Evolutionary conservation across 2,329 filamentous ascomycete genomes (phyloP).

Genomic region (Capronia epimyces): DNA sequence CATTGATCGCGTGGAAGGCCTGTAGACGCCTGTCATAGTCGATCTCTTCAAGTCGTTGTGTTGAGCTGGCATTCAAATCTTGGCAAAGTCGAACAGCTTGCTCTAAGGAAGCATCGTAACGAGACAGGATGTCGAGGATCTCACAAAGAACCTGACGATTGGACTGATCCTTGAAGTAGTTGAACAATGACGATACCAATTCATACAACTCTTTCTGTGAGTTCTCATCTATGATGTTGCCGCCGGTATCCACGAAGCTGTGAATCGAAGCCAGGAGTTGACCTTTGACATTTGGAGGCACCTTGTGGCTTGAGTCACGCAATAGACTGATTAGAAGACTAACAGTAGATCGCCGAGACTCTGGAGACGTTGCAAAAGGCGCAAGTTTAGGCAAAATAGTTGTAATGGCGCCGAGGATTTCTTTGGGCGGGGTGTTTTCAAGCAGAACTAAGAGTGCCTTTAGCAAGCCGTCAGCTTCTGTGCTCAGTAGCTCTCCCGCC

Average conservation of each 20-base stretch:
- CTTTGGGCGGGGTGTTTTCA: constrained; percentile 19
- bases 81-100: constrained; percentile 63
- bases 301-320: constrained; percentile 6
- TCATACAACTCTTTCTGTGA: constrained; percentile 64
- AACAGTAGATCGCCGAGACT: constrained; percentile 14
- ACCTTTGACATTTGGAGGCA: constrained; percentile 24
- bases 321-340: constrained; percentile 41
- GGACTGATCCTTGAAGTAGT: constrained; percentile 77
- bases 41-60: constrained; percentile 70
- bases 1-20: constrained; percentile 69
- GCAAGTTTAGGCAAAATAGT: constrained; percentile 21
- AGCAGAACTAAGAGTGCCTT: constrained; percentile 77
- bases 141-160: constrained; percentile 70
- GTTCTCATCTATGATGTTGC: constrained; percentile 42
- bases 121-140: constrained; percentile 66
- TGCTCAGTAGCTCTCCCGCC: constrained; percentile 12
- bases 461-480: constrained; percentile 51
- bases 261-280: constrained; percentile 21
- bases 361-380: constrained; percentile 15
- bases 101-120: constrained; percentile 57
- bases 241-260: constrained; percentile 10
- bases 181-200: constrained; percentile 74
- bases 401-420: constrained; percentile 20
- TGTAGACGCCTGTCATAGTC: constrained; percentile 77
- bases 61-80: constrained; percentile 73